Conservation (phyloP, 768 basidiomycete genomes). For the Boletus vinaceobasis region DNA sequence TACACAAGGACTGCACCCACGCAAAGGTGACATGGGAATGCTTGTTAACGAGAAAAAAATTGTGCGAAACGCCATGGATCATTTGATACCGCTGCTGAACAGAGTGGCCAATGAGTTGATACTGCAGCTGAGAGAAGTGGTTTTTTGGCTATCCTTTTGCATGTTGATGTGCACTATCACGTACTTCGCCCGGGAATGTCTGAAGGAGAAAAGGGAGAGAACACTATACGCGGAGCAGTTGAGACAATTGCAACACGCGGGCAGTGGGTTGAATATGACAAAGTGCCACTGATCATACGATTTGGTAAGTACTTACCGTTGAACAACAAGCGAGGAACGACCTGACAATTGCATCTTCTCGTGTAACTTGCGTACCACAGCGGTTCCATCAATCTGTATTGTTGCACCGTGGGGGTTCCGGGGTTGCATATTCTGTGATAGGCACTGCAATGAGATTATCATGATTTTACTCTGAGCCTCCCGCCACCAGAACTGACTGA, state of each 20-base stretch:
- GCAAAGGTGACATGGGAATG: constrained; percentile 15
- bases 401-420: not conserved
- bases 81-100: constrained; percentile 14
- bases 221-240: constrained; percentile 15
- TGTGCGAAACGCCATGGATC: constrained; percentile 3
- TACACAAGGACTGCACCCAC: not conserved
- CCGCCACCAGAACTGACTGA: too few relatives aligned
- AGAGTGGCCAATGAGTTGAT: not conserved
- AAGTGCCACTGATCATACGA: not conserved
- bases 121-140: not conserved
- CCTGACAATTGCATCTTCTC: not conserved
- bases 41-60: constrained; percentile 19
- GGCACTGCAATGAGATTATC: not conserved
- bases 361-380: not conserved
- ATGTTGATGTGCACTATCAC: constrained; percentile 14
- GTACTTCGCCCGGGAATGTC: constrained; percentile 13
- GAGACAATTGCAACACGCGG: constrained; percentile 1
- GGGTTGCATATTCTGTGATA: not conserved
- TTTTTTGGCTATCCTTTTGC: not conserved
- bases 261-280: not conserved
- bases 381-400: not conserved
- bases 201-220: constrained; percentile 21
- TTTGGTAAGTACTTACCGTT: not conserved
- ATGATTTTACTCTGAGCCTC: not conserved
- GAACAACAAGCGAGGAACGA: not conserved